Conservation (phyloP, 2,329 filamentous ascomycete genomes). For the Claviceps purpurea region DNA sequence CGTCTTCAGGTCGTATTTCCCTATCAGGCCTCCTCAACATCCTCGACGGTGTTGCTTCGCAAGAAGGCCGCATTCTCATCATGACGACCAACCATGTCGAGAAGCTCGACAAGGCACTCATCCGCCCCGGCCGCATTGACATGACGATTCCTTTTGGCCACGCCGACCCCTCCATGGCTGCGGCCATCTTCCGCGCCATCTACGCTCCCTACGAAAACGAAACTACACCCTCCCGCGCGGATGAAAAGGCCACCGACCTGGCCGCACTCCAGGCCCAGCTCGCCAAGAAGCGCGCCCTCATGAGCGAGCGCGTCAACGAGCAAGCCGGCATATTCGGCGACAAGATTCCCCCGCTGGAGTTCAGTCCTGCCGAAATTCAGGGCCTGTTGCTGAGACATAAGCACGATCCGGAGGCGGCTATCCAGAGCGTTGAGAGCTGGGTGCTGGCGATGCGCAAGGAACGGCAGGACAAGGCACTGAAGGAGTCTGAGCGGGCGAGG, state of each 20-base stretch:
- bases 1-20: slow-evolving; percentile 34
- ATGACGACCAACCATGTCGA: slow-evolving; percentile 55
- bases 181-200: slow-evolving; percentile 44
- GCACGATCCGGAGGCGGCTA: slow-evolving; percentile 33
- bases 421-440: slow-evolving; percentile 35
- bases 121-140: slow-evolving; percentile 49
- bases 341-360: slow-evolving; percentile 39
- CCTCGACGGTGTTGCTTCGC: slow-evolving; percentile 58
- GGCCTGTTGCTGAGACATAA: slow-evolving; percentile 45
- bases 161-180: slow-evolving; percentile 38
- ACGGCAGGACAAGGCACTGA: slow-evolving; percentile 28
- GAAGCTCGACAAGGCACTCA: slow-evolving; percentile 47
- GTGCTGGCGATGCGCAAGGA: slow-evolving; percentile 34
- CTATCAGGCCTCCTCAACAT: slow-evolving; percentile 70
- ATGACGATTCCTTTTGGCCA: slow-evolving; percentile 43
- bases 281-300: slow-evolving; percentile 19
- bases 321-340: slow-evolving; percentile 36
- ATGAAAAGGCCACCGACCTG: slow-evolving; percentile 14
- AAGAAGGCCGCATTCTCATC: slow-evolving; percentile 49
- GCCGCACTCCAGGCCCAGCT: slow-evolving; percentile 16
- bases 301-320: slow-evolving; percentile 26
- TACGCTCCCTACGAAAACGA: slow-evolving; percentile 37
- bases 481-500: slow-evolving; percentile 13
- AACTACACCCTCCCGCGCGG: slow-evolving; percentile 4
- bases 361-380: slow-evolving; percentile 48